These are phyloP conservation scores for Blastobotrys robertii DNA, from an alignment of 805 yeast genomes.

Conservation along the genomic window DNA sequence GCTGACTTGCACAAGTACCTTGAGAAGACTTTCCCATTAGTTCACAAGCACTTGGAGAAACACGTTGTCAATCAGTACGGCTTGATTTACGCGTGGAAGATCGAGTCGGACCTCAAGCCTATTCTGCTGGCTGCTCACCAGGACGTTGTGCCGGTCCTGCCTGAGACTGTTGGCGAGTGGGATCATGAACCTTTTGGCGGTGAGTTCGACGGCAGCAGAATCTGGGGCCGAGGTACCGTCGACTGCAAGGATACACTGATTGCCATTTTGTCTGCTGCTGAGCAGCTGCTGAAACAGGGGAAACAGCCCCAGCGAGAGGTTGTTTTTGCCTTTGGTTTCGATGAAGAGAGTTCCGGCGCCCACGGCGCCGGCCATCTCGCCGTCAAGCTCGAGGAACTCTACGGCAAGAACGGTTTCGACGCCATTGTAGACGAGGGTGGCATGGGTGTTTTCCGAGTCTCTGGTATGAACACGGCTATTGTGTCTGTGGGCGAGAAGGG, in stretches of 20 bases:
- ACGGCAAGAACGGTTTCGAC: slow-evolving; percentile 52
- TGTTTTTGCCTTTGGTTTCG: slow-evolving; percentile 62
- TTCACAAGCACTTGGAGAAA: slow-evolving; percentile 39
- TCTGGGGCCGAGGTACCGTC: slow-evolving; percentile 71
- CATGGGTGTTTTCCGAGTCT: slow-evolving; percentile 29
- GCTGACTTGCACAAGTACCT: slow-evolving; percentile 44
- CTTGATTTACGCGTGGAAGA: slow-evolving; percentile 48
- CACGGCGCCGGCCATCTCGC: slow-evolving; percentile 52
- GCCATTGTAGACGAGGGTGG: slow-evolving; percentile 68
- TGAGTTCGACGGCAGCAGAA: slow-evolving; percentile 49
- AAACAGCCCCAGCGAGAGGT: slow-evolving; percentile 55
- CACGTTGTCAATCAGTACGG: slow-evolving; percentile 54
- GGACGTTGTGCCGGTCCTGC: slow-evolving; percentile 72
- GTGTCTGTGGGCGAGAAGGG: slow-evolving; percentile 59
- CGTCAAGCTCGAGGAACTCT: slow-evolving; percentile 37
- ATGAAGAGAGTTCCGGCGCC: slow-evolving; percentile 64
- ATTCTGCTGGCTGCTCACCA: slow-evolving; percentile 64
- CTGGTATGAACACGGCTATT: slow-evolving; percentile 43
- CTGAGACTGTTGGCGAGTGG: slow-evolving; percentile 49
- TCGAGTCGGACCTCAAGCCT: slow-evolving; percentile 45
- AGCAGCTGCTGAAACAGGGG: slow-evolving; percentile 40
- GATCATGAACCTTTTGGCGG: slow-evolving; percentile 57
- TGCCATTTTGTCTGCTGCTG: slow-evolving; percentile 59
- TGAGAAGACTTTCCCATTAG: slow-evolving; percentile 43
- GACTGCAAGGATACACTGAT: slow-evolving; percentile 68